Evolutionary conservation across 805 yeast species (phyloP), one percentile per base, ranked within the genome.

Genomic region (Candida qinlingensis): DNA sequence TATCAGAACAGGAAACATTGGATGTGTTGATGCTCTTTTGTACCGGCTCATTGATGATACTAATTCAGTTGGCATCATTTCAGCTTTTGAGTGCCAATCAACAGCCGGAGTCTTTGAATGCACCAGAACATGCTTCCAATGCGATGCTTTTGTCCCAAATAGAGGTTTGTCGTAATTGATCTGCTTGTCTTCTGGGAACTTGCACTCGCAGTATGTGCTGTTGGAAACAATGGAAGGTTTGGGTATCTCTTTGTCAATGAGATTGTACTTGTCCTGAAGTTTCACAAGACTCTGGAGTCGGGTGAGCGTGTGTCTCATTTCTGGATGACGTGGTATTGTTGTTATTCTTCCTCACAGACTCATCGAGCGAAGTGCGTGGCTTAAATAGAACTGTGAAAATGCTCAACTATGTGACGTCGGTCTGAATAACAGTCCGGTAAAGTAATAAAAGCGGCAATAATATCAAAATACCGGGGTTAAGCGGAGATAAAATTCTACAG

Each of bases 71-170:
- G 79, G 77, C 28, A 65, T 59, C 41, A 70, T 49, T 48, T 83
- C 86, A 37, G 83, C 72, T 52, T 74, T 73, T 10, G 68, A 65
- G 6, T 64, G 63, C 75, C 75, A 70, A 4, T 62, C 60, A 33
- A 35, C 10, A 3, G 61, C 66, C 0, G 61, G 52, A 3, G 72
- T 70, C 19, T 77, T 79, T 33, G 80, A 75, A 29, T 79, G 64
- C 11, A 81, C 69, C 13, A 85, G 58, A 7, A 79, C 67, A 56
- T 83, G 87, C 50, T 79, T 80, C 75, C 79, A 75, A 6, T 77
- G 74, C 4, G 64, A 54, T 0, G 79, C 76, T 31, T 73, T 72
- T 0, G 89, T 77, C 11, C 73, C 72, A 29, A 69, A 62, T 13
- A 83, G 59, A 36, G 71, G 71, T 43, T 61, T 67, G 5, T 55